Evolutionary conservation across 495 filamentous ascomycete genomes (phyloP).

Genomic region (Wilcoxina mikolae): DNA sequence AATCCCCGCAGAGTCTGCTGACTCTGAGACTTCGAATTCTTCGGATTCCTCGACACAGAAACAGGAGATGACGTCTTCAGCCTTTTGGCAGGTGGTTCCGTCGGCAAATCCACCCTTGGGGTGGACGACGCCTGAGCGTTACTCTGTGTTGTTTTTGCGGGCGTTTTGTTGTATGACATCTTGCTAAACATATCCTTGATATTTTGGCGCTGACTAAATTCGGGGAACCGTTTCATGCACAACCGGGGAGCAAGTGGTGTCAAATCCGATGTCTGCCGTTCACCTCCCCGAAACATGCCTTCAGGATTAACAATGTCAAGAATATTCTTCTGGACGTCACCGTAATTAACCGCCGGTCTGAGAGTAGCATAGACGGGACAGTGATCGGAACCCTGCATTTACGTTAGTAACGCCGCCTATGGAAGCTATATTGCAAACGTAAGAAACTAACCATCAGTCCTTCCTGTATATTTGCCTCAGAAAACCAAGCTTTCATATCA

Average conservation of each 20-base stretch:
- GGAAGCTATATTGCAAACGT: conserved; percentile 1
- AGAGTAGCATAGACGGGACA: conserved; percentile 81
- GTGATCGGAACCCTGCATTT: conserved; percentile 68
- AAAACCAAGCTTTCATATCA: conserved; percentile 71
- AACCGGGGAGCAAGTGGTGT: conserved; percentile 47
- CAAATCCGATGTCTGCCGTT: conserved; percentile 33
- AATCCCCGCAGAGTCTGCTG: conserved; percentile 74
- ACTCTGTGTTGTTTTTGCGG: neutral
- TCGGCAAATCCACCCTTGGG: neutral
- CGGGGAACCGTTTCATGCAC: conserved; percentile 52
- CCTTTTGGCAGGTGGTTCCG: conserved; percentile 23
- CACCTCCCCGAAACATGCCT: conserved; percentile 57
- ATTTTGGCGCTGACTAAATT: conserved; percentile 68
- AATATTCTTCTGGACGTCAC: conserved; percentile 40
- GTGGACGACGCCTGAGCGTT: neutral
- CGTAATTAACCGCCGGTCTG: conserved; percentile 43
- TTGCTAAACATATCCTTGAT: conserved; percentile 79
- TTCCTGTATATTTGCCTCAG: conserved; percentile 84
- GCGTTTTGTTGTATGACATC: conserved; percentile 31
- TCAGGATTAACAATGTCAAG: conserved; percentile 67
- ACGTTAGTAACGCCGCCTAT: conserved; percentile 9
- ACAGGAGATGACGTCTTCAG: conserved; percentile 1
- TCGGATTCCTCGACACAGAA: neutral
- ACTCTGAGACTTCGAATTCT: conserved; percentile 29
- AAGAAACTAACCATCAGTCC: conserved; percentile 52